Base-by-base conservation (phyloP, 2,329 filamentous ascomycete species). In the Fonsecaea monophora region DNA sequence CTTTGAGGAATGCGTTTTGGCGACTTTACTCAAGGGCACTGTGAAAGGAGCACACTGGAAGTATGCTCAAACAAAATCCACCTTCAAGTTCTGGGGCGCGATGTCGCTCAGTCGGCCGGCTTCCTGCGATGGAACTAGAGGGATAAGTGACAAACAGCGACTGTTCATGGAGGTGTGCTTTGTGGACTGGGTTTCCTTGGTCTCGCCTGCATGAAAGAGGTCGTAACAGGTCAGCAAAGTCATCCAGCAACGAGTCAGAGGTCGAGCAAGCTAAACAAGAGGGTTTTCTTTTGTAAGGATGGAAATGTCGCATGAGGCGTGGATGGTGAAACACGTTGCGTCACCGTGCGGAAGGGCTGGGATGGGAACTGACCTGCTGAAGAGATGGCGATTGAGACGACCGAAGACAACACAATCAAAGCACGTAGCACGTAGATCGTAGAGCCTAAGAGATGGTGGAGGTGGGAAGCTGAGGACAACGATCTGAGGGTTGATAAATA, bases 1-100 rank as follows among this genome's bases (percentile, higher is more conserved):
- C 71, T 72, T 72, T 72, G 72, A 73, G 64, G 74, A 73, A 73
- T 75, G 72, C 73, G 72, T 74, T 72, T 73, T 73, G 68, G 70
- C 72, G 70, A 69, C 61, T 72, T 66, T 57, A n/a, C 9, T 62
- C n/a, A 42, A 50, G 61, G 53, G 66, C 60, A 54, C 53, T 54
- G 60, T 58, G 63, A 50, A 62, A 68, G 67, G 67, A 68, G 67
- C 68, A 70, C 64, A 70, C 64, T 45, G 48, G 63, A 61, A 63
- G 64, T 68, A 67, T 70, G 68, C 68, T 70, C 68, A 70, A 40
- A 50, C 62, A 25, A 61, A 64, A 48, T 66, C 60, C 34, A 54
- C 59, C 30, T 48, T 38, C 32, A 50, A 32, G 50, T 38, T 40
- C 38, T 59, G 56, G n/a, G 35, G 37, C 25, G 59, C 54, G 40